phyloP scores from a whole-genome alignment of 75 land plant genomes.

The Sequoia sempervirens region DNA sequence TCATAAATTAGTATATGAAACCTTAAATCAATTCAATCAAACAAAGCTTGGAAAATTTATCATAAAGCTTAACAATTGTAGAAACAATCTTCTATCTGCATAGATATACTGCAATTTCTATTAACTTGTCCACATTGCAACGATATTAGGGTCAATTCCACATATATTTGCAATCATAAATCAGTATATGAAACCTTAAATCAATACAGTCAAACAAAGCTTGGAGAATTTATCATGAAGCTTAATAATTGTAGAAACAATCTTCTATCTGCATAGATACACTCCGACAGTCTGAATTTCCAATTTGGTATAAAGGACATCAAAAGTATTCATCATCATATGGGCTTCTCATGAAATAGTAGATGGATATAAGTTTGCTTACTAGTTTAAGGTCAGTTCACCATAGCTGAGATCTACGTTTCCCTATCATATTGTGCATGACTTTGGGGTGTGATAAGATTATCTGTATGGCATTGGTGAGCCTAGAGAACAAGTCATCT shows the following conservation, averaged over 20 bases:
- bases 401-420: background rate
- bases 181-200: too few relatives aligned
- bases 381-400: background rate
- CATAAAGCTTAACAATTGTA: too few relatives aligned
- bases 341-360: background rate
- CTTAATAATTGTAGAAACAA: background rate
- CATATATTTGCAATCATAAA: too few relatives aligned
- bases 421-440: background rate
- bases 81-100: too few relatives aligned
- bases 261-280: background rate
- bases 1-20: background rate
- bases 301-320: background rate
- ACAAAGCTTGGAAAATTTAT: background rate
- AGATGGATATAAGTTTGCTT: background rate
- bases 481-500: background rate
- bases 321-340: background rate
- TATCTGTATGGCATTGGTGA: background rate
- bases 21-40: background rate
- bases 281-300: background rate
- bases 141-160: too few relatives aligned
- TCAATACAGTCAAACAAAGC: too few relatives aligned
- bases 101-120: too few relatives aligned
- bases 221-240: too few relatives aligned
- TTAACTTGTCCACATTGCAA: too few relatives aligned
- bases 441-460: background rate